phyloP scores from a whole-genome alignment of 495 filamentous ascomycete species.

The Apodospora peruviana region DNA sequence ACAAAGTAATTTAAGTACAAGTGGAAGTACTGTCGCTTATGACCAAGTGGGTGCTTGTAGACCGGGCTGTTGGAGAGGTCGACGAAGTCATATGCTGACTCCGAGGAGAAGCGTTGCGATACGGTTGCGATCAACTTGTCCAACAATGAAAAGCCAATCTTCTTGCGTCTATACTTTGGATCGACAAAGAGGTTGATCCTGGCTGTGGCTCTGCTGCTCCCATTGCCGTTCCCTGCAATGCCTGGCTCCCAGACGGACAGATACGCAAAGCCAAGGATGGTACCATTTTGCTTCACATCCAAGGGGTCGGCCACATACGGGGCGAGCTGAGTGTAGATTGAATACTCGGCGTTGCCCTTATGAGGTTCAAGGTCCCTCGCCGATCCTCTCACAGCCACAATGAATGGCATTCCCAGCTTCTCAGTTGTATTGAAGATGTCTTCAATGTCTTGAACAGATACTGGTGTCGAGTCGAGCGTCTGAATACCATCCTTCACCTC shows the following conservation, averaged over 20 bases:
- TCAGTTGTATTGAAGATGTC: conserved; percentile 16
- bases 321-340: not conserved
- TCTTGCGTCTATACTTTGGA: conserved; percentile 24
- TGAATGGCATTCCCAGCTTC: conserved; percentile 29
- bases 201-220: conserved; percentile 20
- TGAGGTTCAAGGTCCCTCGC: conserved; percentile 1
- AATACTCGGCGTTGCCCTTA: not conserved
- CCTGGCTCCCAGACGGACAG: conserved; percentile 22
- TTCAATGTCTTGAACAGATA: conserved; percentile 13
- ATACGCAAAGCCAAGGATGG: conserved; percentile 33
- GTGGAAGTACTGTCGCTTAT: conserved; percentile 18
- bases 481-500: conserved; percentile 28
- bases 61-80: conserved; percentile 15
- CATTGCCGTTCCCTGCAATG: conserved; percentile 10
- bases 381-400: conserved; percentile 32
- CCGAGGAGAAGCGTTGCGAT: conserved; percentile 17
- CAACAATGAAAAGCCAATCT: conserved; percentile 30
- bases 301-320: not conserved
- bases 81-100: conserved; percentile 23
- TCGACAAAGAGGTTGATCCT: conserved; percentile 32
- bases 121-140: conserved; percentile 27
- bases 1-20: conserved; percentile 24
- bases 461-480: conserved; percentile 21
- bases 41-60: conserved; percentile 11
- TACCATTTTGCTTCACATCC: not conserved